phyloP scores from a whole-genome alignment of 2,329 filamentous ascomycete species.

The Triangularia setosa region DNA sequence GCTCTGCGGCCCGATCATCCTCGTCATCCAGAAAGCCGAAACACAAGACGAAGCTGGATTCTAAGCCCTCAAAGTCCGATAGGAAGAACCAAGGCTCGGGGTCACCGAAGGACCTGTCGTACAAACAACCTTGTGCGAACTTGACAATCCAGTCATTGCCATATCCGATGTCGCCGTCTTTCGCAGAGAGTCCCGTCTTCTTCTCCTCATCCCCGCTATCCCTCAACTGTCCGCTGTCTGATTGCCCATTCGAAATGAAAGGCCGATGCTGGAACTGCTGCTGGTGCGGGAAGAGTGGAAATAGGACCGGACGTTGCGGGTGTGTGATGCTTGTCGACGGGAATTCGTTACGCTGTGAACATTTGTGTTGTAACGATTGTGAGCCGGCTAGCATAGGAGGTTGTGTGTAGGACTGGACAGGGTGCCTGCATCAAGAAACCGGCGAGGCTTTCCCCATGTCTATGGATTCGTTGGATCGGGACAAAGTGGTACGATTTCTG shows the following conservation, averaged over 20 bases:
- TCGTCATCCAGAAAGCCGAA: conserved; percentile 24
- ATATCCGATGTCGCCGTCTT: conserved; percentile 46
- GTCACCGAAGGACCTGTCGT: conserved; percentile 26
- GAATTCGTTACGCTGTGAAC: conserved; percentile 47
- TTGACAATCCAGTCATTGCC: conserved; percentile 41
- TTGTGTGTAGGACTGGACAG: neutral
- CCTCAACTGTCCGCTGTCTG: conserved; percentile 43
- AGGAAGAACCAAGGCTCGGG: conserved; percentile 2
- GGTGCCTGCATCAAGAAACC: conserved; percentile 3
- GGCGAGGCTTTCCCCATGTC: conserved; percentile 1
- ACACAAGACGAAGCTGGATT: conserved; percentile 19
- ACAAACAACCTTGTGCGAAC: conserved; percentile 39
- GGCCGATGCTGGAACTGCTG: conserved; percentile 53
- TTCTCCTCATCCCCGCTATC: conserved; percentile 30
- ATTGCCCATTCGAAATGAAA: conserved; percentile 48
- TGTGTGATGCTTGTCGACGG: conserved; percentile 52
- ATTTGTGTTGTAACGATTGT: conserved; percentile 51
- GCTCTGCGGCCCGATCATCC: conserved; percentile 20
- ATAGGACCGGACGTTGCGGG: conserved; percentile 46
- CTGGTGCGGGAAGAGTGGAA: conserved; percentile 53
- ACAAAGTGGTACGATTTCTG: neutral
- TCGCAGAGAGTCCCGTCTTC: conserved; percentile 31
- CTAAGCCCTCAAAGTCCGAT: conserved; percentile 14
- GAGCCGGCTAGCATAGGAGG: conserved; percentile 34
- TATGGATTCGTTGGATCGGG: neutral